These are phyloP conservation scores for Colletotrichum noveboracense DNA, from an alignment of 2,329 filamentous ascomycete genomes.

Conservation along the genomic window DNA sequence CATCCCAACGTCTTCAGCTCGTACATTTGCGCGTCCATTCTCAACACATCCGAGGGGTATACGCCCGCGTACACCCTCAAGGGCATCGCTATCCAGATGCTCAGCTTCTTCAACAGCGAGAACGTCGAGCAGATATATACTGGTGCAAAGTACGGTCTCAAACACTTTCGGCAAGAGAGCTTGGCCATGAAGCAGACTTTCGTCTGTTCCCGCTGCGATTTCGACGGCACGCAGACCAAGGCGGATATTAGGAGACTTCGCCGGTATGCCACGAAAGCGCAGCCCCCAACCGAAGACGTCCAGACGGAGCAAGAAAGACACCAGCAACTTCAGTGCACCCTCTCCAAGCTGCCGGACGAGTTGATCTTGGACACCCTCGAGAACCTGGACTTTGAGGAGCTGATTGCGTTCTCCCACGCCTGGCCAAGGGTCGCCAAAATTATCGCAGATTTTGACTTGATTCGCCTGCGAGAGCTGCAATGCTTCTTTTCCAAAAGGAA, in stretches of 20 bases:
- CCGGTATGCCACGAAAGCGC: not conserved
- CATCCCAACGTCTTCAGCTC: conserved; percentile 50
- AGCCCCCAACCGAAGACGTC: not conserved
- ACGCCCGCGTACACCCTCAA: conserved; percentile 57
- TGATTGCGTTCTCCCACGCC: conserved; percentile 40
- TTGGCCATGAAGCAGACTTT: conserved; percentile 16
- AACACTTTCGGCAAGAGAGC: conserved; percentile 22
- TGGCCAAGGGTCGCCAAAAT: conserved; percentile 38
- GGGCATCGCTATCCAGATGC: conserved; percentile 53
- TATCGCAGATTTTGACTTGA: conserved; percentile 37
- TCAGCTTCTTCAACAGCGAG: conserved; percentile 57
- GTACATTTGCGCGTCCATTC: conserved; percentile 53
- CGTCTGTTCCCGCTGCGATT: conserved; percentile 30
- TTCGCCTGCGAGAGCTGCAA: conserved; percentile 49
- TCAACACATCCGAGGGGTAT: conserved; percentile 46
- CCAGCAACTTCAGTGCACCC: not conserved
- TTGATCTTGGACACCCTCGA: conserved; percentile 40
- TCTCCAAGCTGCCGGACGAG: conserved; percentile 40
- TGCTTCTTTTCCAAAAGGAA: conserved; percentile 51
- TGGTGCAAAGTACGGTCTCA: conserved; percentile 22
- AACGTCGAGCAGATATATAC: conserved; percentile 44
- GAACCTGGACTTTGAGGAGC: conserved; percentile 37
- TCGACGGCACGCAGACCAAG: conserved; percentile 4
- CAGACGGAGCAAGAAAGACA: conserved; percentile 26
- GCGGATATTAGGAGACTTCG: not conserved